Evolutionary conservation across 1,284 basidiomycete genomes (phyloP), one percentile per base, ranked within the genome.

Genomic region (Cryptococcus neoformans): DNA sequence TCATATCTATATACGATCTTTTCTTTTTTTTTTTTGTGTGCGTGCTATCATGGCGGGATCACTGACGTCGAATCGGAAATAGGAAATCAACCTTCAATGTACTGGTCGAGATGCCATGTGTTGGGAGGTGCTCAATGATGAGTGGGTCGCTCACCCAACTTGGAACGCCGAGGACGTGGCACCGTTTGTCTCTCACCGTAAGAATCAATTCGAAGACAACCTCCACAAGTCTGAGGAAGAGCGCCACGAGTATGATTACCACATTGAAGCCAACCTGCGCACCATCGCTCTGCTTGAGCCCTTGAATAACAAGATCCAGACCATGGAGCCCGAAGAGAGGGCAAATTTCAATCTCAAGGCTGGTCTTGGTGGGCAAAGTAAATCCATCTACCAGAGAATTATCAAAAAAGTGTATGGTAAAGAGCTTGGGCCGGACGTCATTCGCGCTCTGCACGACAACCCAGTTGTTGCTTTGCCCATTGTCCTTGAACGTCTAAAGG

Each of bases 161-260:
- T 97, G 92, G 92, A 92, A 91, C 16, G 87, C 88, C 21, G 97
- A 95, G 59, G 96, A 98, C 69, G 92, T 96, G 65, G 85, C 90
- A 1, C 91, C 90, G 1, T 98, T 98, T 79, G 85, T 92, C 57
- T 85, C 94, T 5, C 92, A 97, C 79, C 95, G 95, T 82, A 98
- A 98, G 81, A 99, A 97, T 75, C 84, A 87, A 3, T 98, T 91
- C 75, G 96, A 99, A 78, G 94, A 98, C 70, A 90, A 91, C 0
- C 82, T 99, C 56, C 94, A 99, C 80, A 91, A 91, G 75, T 89
- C 90, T 66, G 96, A 99, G 76, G 96, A 99, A 75, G 96, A 99
- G 76, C 86, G 96, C 34, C 92, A 98, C 80, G 96, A 99, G 78
- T 99, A 94, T 77, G 93, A 97, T 70, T 95, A 96, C 66, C 90